phyloP scores from a whole-genome alignment of 768 basidiomycete species.

The Psilocybe sp. region DNA sequence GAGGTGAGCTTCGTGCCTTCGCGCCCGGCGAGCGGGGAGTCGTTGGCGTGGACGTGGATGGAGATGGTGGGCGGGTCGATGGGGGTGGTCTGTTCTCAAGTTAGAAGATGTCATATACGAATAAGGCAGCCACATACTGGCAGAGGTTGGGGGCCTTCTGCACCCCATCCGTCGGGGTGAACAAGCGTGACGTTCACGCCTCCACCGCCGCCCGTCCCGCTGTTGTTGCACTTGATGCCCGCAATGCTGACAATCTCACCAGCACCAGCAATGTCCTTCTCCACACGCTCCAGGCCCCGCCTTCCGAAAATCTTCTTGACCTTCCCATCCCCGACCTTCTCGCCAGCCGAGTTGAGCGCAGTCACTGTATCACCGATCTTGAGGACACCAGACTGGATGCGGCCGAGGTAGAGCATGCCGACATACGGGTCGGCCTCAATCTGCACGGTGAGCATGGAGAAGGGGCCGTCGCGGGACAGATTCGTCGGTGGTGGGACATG shows the following conservation, averaged over 20 bases:
- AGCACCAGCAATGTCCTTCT: slow-evolving; percentile 41
- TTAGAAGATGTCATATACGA: slow-evolving; percentile 1
- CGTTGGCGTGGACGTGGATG: slow-evolving; percentile 44
- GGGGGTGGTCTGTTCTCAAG: slow-evolving; percentile 34
- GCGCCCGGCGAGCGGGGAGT: slow-evolving; percentile 42
- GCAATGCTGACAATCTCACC: slow-evolving; percentile 50
- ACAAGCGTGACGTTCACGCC: slow-evolving; percentile 46
- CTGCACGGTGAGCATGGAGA: slow-evolving; percentile 51
- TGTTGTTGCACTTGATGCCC: slow-evolving; percentile 34
- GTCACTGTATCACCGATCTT: slow-evolving; percentile 35
- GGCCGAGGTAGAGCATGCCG: slow-evolving; percentile 46
- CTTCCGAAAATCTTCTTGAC: slow-evolving; percentile 43
- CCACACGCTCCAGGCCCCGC: slow-evolving; percentile 39
- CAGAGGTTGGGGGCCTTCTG: slow-evolving; percentile 35
- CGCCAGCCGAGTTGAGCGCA: slow-evolving; percentile 38
- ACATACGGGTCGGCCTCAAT: slow-evolving; percentile 51
- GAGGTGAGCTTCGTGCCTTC: slow-evolving; percentile 50
- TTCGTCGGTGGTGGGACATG: slow-evolving; percentile 40
- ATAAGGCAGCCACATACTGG: slow-evolving; percentile 25
- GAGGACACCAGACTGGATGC: slow-evolving; percentile 40
- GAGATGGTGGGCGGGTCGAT: slow-evolving; percentile 53
- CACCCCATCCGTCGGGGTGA: slow-evolving; percentile 42
- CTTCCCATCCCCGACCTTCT: slow-evolving; percentile 48
- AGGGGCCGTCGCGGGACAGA: slow-evolving; percentile 35
- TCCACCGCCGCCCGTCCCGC: slow-evolving; percentile 23